Evolutionary conservation across 305 asterid species (phyloP), one percentile per base, ranked within the genome.

Genomic region (Fraxinus sp.): DNA sequence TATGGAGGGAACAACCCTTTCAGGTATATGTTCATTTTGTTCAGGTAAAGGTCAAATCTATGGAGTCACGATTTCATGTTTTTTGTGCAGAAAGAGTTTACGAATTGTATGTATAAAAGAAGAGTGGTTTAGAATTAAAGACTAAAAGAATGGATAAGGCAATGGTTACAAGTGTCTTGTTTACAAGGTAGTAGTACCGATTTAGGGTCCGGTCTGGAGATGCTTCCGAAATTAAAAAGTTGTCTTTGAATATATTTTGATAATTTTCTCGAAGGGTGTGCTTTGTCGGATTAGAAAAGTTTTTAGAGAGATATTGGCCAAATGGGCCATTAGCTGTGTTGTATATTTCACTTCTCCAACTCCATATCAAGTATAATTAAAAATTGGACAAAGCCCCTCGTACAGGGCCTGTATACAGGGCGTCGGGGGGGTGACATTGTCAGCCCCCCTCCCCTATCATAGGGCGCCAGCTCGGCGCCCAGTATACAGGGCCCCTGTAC

Each of bases 41-140:
- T 90, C 88, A 37, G 93, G 96, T 87, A 88, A 39, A 81, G 83
- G 96, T 92, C 96, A 88, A 89, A 89, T 92, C 92, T 46, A 59
- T 32, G 37, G 13, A 83, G 68, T 82, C 83, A 32, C 77, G 1
- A 32, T 77, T 83, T 39, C 84, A 84, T 84, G 7, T 32, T 64
- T 87, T 82, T 85, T 72, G 77, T 75, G 49, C 71, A 37, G 79
- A 3, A 75, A 32, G 3, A 74, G 37, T 18, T 7, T 11, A 52
- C 22, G 14, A 11, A 26, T 68, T 33, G 13, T 24, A 20, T 26
- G 46, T 46, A 68, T 4, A 10, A 10, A 30, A 41, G 36, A 75
- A 28, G 78, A 68, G 35, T 2, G 20, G 57, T 24, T 37, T 36
- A 8, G 28, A 6, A 57, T 26, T 10, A 43, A 59, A 4, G 2